Percentiles rank a stretch among this genome's conserved stretches.
Conservation (phyloP, 1,284 basidiomycete genomes). For the Cystobasidium sp. region DNA sequence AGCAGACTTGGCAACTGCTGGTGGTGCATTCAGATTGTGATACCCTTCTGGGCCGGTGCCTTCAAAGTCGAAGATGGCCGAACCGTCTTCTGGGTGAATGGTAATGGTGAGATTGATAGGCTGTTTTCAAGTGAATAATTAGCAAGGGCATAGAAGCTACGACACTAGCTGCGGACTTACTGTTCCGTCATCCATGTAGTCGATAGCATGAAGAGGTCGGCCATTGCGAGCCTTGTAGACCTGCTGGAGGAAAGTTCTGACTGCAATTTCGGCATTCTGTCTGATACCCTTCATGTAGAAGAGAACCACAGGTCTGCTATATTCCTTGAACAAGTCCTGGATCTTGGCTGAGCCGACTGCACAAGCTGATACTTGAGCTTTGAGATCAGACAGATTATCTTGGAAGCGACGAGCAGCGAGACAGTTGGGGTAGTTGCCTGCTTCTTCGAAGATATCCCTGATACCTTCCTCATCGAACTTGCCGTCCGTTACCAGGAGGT, state of each 20-base stretch:
- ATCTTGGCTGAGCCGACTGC: slow-evolving; percentile 48
- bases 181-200: slow-evolving; percentile 86
- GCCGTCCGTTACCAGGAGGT: slow-evolving; percentile 87
- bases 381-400: slow-evolving; percentile 89
- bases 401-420: slow-evolving; percentile 62
- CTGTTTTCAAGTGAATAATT: no score
- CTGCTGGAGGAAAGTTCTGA: slow-evolving; percentile 77
- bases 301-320: slow-evolving; percentile 82
- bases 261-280: slow-evolving; percentile 84
- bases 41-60: slow-evolving; percentile 60
- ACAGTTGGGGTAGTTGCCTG: slow-evolving; percentile 68
- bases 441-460: slow-evolving; percentile 80
- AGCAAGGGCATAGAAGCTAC: no score
- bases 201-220: slow-evolving; percentile 70
- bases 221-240: slow-evolving; percentile 65
- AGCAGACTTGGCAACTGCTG: slow-evolving; percentile 83
- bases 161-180: slow-evolving; percentile 74
- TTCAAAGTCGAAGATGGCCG: slow-evolving; percentile 85
- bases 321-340: slow-evolving; percentile 76
- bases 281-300: slow-evolving; percentile 87
- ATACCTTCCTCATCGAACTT: slow-evolving; percentile 75
- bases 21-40: slow-evolving; percentile 74
- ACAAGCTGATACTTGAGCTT: slow-evolving; percentile 89
- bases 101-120: slow-evolving; percentile 55
- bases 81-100: slow-evolving; percentile 76